Evolutionary conservation across 768 basidiomycete genomes (phyloP).

Genomic region (Podaxis sp.): DNA sequence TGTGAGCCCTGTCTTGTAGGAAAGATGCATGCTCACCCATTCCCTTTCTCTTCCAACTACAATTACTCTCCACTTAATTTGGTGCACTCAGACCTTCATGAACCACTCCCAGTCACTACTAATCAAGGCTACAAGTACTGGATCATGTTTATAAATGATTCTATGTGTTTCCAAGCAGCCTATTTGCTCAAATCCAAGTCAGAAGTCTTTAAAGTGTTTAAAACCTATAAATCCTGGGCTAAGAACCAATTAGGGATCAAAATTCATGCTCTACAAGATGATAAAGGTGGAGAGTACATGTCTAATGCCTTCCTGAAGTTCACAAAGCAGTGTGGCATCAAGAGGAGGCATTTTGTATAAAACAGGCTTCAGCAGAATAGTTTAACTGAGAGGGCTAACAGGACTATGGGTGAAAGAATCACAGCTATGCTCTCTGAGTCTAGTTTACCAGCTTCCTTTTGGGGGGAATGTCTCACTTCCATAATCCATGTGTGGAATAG

Average conservation of each 20-base stretch:
- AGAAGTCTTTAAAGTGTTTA: slow-evolving; percentile 11
- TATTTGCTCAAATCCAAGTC: slow-evolving; percentile 7
- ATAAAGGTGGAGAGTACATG: background rate
- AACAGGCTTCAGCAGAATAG: background rate
- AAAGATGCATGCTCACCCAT: background rate
- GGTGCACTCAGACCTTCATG: background rate
- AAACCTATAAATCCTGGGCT: background rate
- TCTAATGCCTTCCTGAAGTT: too few relatives aligned
- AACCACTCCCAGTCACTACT: too few relatives aligned
- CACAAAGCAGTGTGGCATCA: too few relatives aligned
- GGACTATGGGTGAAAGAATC: too few relatives aligned
- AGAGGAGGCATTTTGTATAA: background rate
- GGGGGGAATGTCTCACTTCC: too few relatives aligned
- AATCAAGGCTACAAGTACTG: slow-evolving; percentile 2
- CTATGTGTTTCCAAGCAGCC: background rate
- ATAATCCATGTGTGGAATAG: too few relatives aligned
- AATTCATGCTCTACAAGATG: background rate
- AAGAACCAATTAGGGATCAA: background rate
- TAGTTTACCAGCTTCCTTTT: too few relatives aligned
- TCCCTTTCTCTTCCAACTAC: background rate
- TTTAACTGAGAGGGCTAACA: too few relatives aligned
- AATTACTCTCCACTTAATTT: background rate
- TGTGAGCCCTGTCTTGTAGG: background rate
- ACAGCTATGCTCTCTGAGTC: too few relatives aligned
- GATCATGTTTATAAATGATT: slow-evolving; percentile 16